Evolutionary conservation across 2,329 filamentous ascomycete genomes (phyloP).

Genomic region (Davidsoniella virescens): DNA sequence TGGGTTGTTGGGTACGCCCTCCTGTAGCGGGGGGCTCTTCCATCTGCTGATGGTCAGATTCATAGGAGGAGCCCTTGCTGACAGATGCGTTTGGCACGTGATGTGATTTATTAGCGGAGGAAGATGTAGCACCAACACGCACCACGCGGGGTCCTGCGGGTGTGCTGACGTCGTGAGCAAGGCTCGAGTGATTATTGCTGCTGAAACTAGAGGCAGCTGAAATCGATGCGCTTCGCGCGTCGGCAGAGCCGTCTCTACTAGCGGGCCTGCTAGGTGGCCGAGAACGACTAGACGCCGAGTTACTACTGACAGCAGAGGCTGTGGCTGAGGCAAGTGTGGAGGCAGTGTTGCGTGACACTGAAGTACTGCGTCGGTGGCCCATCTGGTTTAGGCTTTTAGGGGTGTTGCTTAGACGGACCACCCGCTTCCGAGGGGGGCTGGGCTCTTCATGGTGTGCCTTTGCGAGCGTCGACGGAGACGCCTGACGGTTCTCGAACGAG

Average conservation of each 20-base stretch:
- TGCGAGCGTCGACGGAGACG: conserved; percentile 27
- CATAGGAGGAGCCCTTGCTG: background rate
- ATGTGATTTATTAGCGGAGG: conserved; percentile 23
- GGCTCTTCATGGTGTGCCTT: conserved; percentile 27
- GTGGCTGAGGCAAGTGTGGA: conserved; percentile 9
- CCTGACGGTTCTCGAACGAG: conserved; percentile 23
- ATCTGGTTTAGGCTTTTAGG: conserved; percentile 28
- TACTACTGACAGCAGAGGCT: conserved; percentile 10
- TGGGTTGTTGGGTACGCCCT: background rate
- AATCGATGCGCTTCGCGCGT: conserved; percentile 20
- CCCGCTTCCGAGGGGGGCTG: conserved; percentile 38
- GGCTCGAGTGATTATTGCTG: conserved; percentile 5
- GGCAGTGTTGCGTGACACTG: conserved; percentile 23
- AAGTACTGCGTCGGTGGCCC: conserved; percentile 34
- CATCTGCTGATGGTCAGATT: background rate
- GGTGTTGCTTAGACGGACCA: conserved; percentile 39
- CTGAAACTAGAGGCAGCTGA: conserved; percentile 10
- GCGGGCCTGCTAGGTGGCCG: conserved; percentile 24
- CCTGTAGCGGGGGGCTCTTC: conserved; percentile 8
- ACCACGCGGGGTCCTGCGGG: conserved; percentile 36
- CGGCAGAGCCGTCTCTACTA: conserved; percentile 26
- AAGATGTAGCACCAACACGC: conserved; percentile 29
- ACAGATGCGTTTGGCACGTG: conserved; percentile 1
- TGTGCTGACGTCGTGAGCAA: conserved; percentile 32
- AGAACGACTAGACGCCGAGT: conserved; percentile 17